A percentile compares a stretch with the other conserved stretches of the same genome.
These are phyloP conservation scores for Platanthera guangdongensis DNA, from an alignment of 106 monocot species.

Conservation along the genomic window DNA sequence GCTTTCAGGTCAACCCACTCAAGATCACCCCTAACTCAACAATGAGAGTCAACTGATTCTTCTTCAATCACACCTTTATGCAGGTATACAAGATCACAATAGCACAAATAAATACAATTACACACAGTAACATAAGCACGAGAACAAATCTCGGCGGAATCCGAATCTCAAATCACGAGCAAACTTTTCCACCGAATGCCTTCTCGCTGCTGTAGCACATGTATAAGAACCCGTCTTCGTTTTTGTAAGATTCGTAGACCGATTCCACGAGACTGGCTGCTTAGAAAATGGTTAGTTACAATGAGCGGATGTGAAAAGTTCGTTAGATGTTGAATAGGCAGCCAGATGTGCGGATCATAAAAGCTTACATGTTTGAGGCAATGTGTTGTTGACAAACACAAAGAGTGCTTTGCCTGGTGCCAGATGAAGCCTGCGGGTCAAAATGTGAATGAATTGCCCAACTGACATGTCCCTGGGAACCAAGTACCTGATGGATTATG, in stretches of 20 bases:
- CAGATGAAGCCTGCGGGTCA: conserved; percentile 62
- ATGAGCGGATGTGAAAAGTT: not conserved
- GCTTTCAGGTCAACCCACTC: too few species aligned
- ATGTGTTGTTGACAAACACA: conserved; percentile 74
- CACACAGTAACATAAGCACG: not conserved
- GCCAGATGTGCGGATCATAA: not conserved
- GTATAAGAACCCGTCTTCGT: conserved; percentile 62
- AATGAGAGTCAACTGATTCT: too few species aligned
- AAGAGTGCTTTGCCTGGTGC: conserved; percentile 79
- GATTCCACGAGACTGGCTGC: conserved; percentile 35
- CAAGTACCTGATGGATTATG: conserved; percentile 39
- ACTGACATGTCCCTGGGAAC: conserved; percentile 83
- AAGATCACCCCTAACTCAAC: too few species aligned
- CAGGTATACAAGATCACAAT: not conserved
- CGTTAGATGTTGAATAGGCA: not conserved
- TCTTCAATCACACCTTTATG: too few species aligned
- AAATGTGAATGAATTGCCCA: conserved; percentile 79
- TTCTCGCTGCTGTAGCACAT: conserved; percentile 73
- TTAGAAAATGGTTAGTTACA: not conserved
- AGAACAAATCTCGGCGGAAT: not conserved
- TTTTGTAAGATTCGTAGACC: conserved; percentile 40
- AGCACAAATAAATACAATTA: not conserved
- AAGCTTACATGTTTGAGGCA: conserved; percentile 68
- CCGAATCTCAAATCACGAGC: too few species aligned
- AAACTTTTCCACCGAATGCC: conserved; percentile 31